Evolutionary conservation across 441 rosid genomes (phyloP), one percentile per base, ranked within the genome.

Genomic region (Erodium moschatum): DNA sequence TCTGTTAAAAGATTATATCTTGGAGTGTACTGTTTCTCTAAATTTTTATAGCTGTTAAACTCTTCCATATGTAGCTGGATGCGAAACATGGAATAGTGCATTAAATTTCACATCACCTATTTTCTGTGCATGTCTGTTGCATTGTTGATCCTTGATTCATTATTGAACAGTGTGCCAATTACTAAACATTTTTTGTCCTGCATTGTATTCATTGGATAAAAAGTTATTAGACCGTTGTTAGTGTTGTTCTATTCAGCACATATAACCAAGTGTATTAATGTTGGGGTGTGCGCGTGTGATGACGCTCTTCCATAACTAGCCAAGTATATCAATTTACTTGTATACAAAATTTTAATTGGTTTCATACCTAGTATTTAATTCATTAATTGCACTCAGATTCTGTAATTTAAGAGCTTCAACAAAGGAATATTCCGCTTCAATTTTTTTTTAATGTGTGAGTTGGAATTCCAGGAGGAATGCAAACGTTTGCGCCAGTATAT

Each of bases 401-500:
- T 58, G 5, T 19, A 19, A 19, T 29, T 19, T 58, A 8, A 56
- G 61, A 58, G 13, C 29, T 13, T 58, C 63, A 58, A 58, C 11
- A 58, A 58, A 56, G 20, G 15, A 19, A 58, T 58, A 20, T 58
- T 1, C 13, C 38, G n/a, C 15, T 56, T 65, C 31, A 12, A 70
- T 67, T 65, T 52, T n/a, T 33, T 74, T 74, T 56, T 80, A 46
- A 72, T 33, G 42, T 76, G 62, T 65, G 76, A 31, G 68, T 52
- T 79, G 61, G 76, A 40, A 46, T 82, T 77, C 69, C 86, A 96
- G 99, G 96, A 88, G 66, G 99, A 96, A 79, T 96, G 99, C 85
- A 82, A 76, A 72, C 81, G 79, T 68, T 70, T 96, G 69, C 75
- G 83, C 29, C 85, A 87, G 83, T 85, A 86, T 75, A 81, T 96